Conservation (phyloP, 2,329 filamentous ascomycete species). For the Venturia pyrina region DNA sequence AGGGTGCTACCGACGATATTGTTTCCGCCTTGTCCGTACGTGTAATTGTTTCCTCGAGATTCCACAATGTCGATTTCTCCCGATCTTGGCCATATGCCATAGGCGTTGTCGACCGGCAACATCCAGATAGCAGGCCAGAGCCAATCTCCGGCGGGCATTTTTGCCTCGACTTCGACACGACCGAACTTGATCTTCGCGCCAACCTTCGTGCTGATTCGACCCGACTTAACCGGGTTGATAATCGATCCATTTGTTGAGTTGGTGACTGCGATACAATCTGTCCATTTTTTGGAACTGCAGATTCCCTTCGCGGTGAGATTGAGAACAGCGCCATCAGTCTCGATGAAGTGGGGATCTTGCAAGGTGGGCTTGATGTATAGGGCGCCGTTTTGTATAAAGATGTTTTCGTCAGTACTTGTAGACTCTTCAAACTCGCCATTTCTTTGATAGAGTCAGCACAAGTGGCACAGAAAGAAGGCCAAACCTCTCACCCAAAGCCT, state of each 20-base stretch:
- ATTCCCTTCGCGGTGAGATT: conserved; percentile 56
- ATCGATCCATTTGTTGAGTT: conserved; percentile 70
- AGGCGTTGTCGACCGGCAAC: conserved; percentile 62
- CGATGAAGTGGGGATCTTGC: conserved; percentile 57
- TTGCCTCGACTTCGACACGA: conserved; percentile 68
- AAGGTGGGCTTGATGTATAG: conserved; percentile 70
- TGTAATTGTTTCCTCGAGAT: conserved; percentile 72
- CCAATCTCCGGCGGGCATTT: conserved; percentile 71
- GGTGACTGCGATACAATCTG: conserved; percentile 58
- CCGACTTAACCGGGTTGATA: conserved; percentile 68
- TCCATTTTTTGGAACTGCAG: conserved; percentile 53
- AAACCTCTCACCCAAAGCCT: conserved; percentile 58
- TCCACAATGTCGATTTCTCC: conserved; percentile 81
- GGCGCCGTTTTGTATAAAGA: conserved; percentile 58
- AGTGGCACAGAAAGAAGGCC: conserved; percentile 3
- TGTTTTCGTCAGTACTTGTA: conserved; percentile 61
- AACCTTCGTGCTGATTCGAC: conserved; percentile 64
- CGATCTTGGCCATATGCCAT: conserved; percentile 67
- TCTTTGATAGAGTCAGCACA: conserved; percentile 27
- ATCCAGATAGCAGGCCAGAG: conserved; percentile 91
- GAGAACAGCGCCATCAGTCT: conserved; percentile 51
- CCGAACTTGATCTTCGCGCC: conserved; percentile 68
- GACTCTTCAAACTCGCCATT: conserved; percentile 77
- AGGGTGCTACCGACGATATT: conserved; percentile 70
- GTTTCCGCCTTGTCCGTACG: conserved; percentile 67